Evolutionary conservation across 2,329 filamentous ascomycete species (phyloP), one percentile per base, ranked within the genome.

Genomic region (Penicillium frequentans): DNA sequence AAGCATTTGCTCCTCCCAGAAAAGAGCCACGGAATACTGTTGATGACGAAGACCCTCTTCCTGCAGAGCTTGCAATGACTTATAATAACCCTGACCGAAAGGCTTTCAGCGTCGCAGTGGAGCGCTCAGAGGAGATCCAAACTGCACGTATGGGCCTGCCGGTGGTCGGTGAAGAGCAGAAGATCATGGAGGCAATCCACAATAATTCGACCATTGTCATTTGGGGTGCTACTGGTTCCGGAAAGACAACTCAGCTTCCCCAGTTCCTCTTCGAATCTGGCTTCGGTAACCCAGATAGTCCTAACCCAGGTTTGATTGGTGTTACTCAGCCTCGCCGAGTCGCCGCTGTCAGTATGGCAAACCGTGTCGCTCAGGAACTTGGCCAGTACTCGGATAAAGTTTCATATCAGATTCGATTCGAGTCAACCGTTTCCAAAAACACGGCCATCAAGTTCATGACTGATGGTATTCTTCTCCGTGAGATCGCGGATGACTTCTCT

Each of bases 381-480:
- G 92, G 91, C 1, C 82, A 90, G 47, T 86, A 88, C 66, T 87
- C 86, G n/a, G 81, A 88, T 26, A 84, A 84, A 48, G 93, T 99
- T 7, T 91, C 90, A 5, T 96, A 98, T 72, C 95, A 93, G 72
- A 97, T 99, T 66, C 89, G 96, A 24, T 99, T 98, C 64, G 95
- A 99, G 70, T 91, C 89, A 49, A 93, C 88, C 0, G 87, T 90
- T 1, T 86, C 87, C 49, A 81, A 86, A 27, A 88, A 91, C 52
- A 99, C 95, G 0, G 90, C 91, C 6, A 86, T 99, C 73, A 99
- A 99, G 73, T 99, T 98, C 77, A 97, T 99, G 93, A 99, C 95
- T 0, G 95, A 99, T 74, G 95, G 95, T 82, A 92, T 99, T 27
- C 80, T 99, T 58, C 83, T 99, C 10, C 88, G 95, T 55, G 95